These are phyloP conservation scores for Lomentospora prolificans DNA, from an alignment of 2,329 filamentous ascomycete genomes.

Conservation along the genomic window DNA sequence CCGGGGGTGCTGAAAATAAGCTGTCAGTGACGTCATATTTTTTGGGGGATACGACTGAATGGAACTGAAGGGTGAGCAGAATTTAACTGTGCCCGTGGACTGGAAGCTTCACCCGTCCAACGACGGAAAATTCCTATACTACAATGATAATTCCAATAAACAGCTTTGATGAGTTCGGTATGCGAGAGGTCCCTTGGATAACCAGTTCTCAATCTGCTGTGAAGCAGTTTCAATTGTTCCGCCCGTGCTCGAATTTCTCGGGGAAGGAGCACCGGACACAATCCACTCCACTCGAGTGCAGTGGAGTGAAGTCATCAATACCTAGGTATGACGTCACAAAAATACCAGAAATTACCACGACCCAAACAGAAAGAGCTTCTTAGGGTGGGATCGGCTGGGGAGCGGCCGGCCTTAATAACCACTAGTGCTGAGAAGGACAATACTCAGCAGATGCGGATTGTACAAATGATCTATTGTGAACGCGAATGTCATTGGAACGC, in stretches of 20 bases:
- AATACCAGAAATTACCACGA: constrained; percentile 3
- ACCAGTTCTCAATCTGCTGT: neutral
- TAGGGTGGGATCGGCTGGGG: constrained; percentile 2
- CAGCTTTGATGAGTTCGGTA: neutral
- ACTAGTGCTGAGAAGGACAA: neutral
- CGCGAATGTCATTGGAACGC: no score
- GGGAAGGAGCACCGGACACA: neutral
- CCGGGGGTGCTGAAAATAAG: neutral
- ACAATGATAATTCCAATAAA: neutral
- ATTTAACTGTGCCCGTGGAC: neutral
- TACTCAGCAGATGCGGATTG: neutral
- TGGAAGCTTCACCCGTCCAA: neutral
- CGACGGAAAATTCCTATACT: no score
- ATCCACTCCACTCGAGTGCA: constrained; percentile 3
- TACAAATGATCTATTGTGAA: neutral
- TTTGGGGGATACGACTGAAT: neutral
- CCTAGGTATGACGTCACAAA: neutral
- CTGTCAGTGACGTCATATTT: constrained; percentile 1
- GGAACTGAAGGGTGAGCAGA: neutral
- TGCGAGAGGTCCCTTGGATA: neutral
- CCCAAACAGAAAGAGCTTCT: neutral
- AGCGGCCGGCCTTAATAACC: neutral
- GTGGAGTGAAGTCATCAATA: constrained; percentile 3
- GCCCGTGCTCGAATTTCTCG: neutral
- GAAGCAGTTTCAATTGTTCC: neutral